Conservation (phyloP, 768 basidiomycete genomes). For the Suillus tomentosus region DNA sequence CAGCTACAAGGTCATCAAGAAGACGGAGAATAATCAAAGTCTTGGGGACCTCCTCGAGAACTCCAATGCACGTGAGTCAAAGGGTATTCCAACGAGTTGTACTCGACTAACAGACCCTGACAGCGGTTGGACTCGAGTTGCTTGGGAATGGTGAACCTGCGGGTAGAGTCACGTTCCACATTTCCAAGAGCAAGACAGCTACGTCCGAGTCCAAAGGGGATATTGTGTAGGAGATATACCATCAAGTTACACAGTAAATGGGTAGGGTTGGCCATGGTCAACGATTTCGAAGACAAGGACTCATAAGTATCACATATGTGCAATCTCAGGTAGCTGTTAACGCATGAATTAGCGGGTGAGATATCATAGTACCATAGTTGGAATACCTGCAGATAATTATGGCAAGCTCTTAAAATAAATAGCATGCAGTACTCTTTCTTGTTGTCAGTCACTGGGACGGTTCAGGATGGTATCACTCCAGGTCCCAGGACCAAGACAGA, state of each 20-base stretch:
- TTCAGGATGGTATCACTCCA: too few relatives aligned
- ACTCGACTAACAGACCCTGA: background rate
- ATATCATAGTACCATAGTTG: background rate
- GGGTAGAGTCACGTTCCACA: slow-evolving; percentile 31
- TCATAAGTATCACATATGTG: background rate
- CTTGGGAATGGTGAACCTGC: slow-evolving; percentile 34
- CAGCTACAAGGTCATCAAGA: slow-evolving; percentile 36
- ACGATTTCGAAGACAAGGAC: background rate
- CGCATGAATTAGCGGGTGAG: background rate
- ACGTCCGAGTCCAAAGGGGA: slow-evolving; percentile 8
- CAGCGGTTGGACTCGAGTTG: slow-evolving; percentile 34
- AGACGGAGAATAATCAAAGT: slow-evolving; percentile 36
- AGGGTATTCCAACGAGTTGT: slow-evolving; percentile 4
- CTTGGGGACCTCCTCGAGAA: slow-evolving; percentile 35
- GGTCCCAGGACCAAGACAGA: too few relatives aligned
- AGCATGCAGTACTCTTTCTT: background rate
- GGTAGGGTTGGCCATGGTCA: background rate
- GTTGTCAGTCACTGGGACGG: background rate
- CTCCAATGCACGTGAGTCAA: slow-evolving; percentile 28
- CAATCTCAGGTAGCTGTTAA: background rate
- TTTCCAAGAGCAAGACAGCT: slow-evolving; percentile 20
- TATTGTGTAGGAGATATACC: background rate
- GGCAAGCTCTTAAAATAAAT: background rate
- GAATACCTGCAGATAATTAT: background rate
- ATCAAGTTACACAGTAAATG: background rate